Conservation (phyloP, 2,329 filamentous ascomycete species). For the Fusarium clavum region DNA sequence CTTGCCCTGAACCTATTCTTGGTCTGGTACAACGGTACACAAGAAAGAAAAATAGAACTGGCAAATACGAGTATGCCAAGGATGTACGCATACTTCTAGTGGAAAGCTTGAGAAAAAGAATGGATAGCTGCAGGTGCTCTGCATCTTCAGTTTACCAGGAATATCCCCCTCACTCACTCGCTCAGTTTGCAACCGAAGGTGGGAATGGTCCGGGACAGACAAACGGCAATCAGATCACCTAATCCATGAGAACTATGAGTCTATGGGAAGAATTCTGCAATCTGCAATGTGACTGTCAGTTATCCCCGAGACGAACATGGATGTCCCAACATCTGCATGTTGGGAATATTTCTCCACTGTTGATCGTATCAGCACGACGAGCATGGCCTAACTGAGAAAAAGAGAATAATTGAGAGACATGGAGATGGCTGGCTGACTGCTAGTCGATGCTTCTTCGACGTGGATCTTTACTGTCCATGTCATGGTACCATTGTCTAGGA, state of each 20-base stretch:
- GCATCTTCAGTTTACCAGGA: not conserved
- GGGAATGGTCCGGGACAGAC: no score
- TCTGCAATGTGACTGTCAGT: not conserved
- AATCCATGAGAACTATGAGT: not conserved
- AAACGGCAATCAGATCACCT: not conserved
- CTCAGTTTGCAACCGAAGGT: not conserved
- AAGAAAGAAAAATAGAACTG: constrained; percentile 9
- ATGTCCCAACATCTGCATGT: not conserved
- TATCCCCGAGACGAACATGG: not conserved
- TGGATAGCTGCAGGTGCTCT: constrained; percentile 6
- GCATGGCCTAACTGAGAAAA: not conserved
- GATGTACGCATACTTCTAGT: constrained; percentile 18
- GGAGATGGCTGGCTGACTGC: constrained; percentile 7
- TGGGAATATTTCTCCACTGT: not conserved
- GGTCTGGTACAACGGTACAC: constrained; percentile 18
- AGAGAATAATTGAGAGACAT: constrained; percentile 27
- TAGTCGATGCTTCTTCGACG: constrained; percentile 14
- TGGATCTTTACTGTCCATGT: constrained; percentile 6
- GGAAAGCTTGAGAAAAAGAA: constrained; percentile 5
- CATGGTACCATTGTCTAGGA: constrained; percentile 11
- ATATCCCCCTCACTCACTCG: not conserved
- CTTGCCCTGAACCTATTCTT: not conserved
- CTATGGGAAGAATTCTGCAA: not conserved
- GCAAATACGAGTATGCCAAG: constrained; percentile 39
- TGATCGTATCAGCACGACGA: not conserved